Percentiles rank a stretch among this genome's conserved stretches.
Evolutionary conservation across 2,329 filamentous ascomycete genomes (phyloP).

Genomic region (Fusarium scirpi): DNA sequence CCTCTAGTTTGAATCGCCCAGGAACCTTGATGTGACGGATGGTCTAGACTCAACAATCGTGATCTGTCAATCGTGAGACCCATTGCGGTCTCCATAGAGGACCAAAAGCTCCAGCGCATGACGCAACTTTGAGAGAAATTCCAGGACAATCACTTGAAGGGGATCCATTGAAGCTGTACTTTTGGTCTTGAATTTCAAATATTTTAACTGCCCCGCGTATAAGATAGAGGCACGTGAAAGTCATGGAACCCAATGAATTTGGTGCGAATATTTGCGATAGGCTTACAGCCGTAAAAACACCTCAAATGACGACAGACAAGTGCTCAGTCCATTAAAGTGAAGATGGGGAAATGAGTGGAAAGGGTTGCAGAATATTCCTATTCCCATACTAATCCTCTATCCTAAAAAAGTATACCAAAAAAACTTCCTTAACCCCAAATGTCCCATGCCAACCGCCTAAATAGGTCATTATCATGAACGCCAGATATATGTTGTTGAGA

Average conservation of each 20-base stretch:
- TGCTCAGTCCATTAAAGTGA: background rate
- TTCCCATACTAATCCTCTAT: slow-evolving; percentile 2
- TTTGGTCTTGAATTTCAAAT: background rate
- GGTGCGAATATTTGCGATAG: background rate
- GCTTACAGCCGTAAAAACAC: background rate
- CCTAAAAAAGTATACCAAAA: slow-evolving; percentile 6
- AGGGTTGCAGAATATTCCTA: slow-evolving; percentile 9
- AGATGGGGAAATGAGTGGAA: background rate
- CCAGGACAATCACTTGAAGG: background rate
- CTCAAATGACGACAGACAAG: background rate
- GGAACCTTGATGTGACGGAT: slow-evolving; percentile 32
- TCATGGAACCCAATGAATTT: background rate
- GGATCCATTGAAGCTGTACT: background rate
- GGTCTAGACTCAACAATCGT: slow-evolving; percentile 35
- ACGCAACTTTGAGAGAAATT: slow-evolving; percentile 22
- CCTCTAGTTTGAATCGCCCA: slow-evolving; percentile 19
- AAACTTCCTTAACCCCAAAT: slow-evolving; percentile 20
- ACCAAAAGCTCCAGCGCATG: slow-evolving; percentile 25
- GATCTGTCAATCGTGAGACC: slow-evolving; percentile 27
- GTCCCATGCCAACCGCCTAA: slow-evolving; percentile 11
- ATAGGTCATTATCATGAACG: slow-evolving; percentile 32
- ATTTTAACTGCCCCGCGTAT: background rate
- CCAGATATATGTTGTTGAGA: slow-evolving; percentile 27
- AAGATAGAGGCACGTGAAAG: background rate
- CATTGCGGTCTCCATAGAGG: slow-evolving; percentile 28